Evolutionary conservation across 441 rosid genomes (phyloP).

Genomic region (Euphorbia schlechtendalii): DNA sequence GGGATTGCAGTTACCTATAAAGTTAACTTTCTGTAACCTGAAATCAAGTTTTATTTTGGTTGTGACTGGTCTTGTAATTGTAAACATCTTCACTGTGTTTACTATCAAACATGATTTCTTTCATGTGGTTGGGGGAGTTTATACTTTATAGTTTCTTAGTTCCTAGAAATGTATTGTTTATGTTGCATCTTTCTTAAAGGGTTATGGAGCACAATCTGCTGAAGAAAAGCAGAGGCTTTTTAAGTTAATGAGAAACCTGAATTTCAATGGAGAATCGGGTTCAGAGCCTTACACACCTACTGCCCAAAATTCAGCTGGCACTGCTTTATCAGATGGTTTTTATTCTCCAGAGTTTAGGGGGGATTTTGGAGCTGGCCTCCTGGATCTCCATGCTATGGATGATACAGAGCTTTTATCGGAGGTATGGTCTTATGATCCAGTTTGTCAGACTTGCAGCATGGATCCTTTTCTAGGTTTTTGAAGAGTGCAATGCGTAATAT

Average conservation of each 20-base stretch:
- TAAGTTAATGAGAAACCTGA: constrained; percentile 92
- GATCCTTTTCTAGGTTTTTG: neutral
- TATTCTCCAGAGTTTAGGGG: constrained; percentile 91
- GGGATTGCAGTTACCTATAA: neutral
- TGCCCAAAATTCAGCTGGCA: constrained; percentile 55
- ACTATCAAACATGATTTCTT: constrained; percentile 1
- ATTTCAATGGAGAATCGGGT: constrained; percentile 87
- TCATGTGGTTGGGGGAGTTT: constrained; percentile 15
- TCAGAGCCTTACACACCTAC: constrained; percentile 72
- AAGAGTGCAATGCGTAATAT: neutral
- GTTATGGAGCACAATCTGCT: constrained; percentile 93
- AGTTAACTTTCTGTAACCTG: neutral
- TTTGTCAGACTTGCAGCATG: neutral
- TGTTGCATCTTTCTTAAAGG: constrained; percentile 36
- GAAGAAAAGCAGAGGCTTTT: constrained; percentile 97
- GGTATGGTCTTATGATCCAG: constrained; percentile 37
- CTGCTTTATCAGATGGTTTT: constrained; percentile 64
- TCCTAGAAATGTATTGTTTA: constrained; percentile 12
- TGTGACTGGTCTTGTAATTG: neutral
- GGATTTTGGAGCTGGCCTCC: constrained; percentile 96
- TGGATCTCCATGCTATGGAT: constrained; percentile 98
- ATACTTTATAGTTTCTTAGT: constrained; percentile 7
- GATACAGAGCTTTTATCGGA: constrained; percentile 96
- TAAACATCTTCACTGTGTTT: neutral
- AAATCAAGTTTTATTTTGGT: neutral